Base-by-base conservation (phyloP, 768 basidiomycete species). In the Russula sp. region DNA sequence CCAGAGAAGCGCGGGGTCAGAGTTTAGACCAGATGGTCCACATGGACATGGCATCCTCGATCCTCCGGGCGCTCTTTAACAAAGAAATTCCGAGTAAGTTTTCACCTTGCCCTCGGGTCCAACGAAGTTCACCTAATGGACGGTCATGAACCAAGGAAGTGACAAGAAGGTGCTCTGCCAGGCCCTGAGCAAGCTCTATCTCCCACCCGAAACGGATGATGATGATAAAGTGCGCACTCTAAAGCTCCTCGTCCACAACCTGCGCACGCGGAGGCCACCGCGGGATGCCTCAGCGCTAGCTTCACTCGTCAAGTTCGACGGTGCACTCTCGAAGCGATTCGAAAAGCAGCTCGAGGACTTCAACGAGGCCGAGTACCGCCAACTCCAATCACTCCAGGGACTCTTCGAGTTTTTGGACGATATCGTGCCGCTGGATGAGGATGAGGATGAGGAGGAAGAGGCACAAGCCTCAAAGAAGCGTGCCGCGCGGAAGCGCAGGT, bases 401-500 rank as follows among this genome's bases (percentile, higher is more conserved):
- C 68, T 88, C 32, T 91, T 91, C 69, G 77, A 81, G 49, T 87
- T 88, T 69, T 67, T 90, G 70, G 89, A 91, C 65, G 81, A 84
- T 10, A 81, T 91, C 46, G 78, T 87, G 45, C 84, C 88, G 2
- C 72, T 83, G 45, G 85, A 83, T n/a, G 85, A 85, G 7, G 82
- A 79, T 8, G 84, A 86, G 14, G 70, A 75, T 18, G 70, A 70
- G 43, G 73, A 77, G 18, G 63, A 74, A 6, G 76, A 77, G 22
- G 58, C 70, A 11, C 46, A 56, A 10, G 8, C 22, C 43, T 75
- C 78, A 18, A 76, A 70, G 65, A 75, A 73, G 38, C 75, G 72
- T 59, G 78, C 73, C 52, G 76, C 64, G 66, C 65, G 79, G 74
- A 71, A 82, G 69, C 74, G 87, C 64, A 78, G 86, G 48, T 87